Evolutionary conservation across 345 rosid species (phyloP).

Genomic region (Camelina sativa): DNA sequence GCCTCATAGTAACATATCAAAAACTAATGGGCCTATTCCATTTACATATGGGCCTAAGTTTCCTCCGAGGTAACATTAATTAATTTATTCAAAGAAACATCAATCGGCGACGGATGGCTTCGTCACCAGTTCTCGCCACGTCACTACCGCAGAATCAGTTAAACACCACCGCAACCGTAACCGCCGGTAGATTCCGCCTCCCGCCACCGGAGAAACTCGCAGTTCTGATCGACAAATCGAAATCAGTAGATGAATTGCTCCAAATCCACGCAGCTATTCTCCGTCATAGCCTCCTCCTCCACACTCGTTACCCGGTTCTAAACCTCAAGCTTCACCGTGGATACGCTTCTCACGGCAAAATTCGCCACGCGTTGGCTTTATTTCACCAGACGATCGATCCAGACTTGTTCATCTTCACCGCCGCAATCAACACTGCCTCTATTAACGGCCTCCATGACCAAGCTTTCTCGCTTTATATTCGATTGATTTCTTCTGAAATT

Average conservation of each 20-base stretch:
- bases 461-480: slow-evolving; percentile 55
- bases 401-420: slow-evolving; percentile 62
- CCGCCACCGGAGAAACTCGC: slow-evolving; percentile 57
- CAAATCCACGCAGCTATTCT: slow-evolving; percentile 78
- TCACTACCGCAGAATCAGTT: slow-evolving; percentile 35
- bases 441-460: slow-evolving; percentile 48
- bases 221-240: slow-evolving; percentile 52
- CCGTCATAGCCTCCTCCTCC: slow-evolving; percentile 59
- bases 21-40: not conserved
- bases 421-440: slow-evolving; percentile 60
- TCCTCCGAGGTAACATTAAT: not conserved
- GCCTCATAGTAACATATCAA: not conserved
- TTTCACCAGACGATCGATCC: slow-evolving; percentile 58
- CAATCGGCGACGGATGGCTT: slow-evolving; percentile 41
- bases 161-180: not conserved
- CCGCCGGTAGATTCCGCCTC: slow-evolving; percentile 30
- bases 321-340: slow-evolving; percentile 87
- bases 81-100: not conserved
- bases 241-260: slow-evolving; percentile 48
- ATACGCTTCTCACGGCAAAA: slow-evolving; percentile 64
- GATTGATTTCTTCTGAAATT: slow-evolving; percentile 53
- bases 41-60: not conserved
- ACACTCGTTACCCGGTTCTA: slow-evolving; percentile 52
- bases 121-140: slow-evolving; percentile 40
- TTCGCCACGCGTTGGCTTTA: slow-evolving; percentile 55